Evolutionary conservation across 2,329 filamentous ascomycete genomes (phyloP).

Genomic region (Madurella fahalii): DNA sequence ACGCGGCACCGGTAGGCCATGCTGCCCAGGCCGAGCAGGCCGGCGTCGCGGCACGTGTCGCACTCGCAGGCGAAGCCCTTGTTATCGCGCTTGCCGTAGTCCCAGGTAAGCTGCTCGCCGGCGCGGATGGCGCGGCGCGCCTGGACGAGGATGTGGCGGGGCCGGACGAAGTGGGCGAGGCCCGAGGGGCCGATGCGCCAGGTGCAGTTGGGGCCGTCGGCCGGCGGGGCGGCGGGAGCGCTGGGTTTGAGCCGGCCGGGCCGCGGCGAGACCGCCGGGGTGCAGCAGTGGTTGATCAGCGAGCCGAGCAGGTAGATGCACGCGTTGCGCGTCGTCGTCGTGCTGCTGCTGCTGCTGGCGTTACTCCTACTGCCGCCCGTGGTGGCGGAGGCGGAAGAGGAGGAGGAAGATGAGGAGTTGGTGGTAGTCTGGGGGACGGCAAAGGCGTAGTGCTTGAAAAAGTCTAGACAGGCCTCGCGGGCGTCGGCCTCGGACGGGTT

Average conservation of each 20-base stretch:
- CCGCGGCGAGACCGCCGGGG: background rate
- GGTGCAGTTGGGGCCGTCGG: slow-evolving; percentile 26
- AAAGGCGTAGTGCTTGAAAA: slow-evolving; percentile 25
- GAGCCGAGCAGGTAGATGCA: slow-evolving; percentile 25
- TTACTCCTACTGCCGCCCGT: background rate
- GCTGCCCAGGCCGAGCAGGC: background rate
- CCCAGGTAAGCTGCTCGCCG: slow-evolving; percentile 36
- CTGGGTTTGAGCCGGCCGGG: background rate
- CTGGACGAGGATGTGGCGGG: slow-evolving; percentile 24
- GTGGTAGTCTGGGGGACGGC: slow-evolving; percentile 1
- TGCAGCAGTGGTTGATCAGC: slow-evolving; percentile 28
- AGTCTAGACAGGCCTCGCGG: slow-evolving; percentile 18
- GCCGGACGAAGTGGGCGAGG: slow-evolving; percentile 19
- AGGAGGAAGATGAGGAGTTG: background rate
- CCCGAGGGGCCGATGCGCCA: slow-evolving; percentile 23
- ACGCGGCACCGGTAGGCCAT: slow-evolving; percentile 6
- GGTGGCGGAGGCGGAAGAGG: background rate
- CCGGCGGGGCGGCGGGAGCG: too few relatives aligned
- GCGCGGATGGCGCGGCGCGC: slow-evolving; percentile 27
- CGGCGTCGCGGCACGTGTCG: slow-evolving; percentile 9
- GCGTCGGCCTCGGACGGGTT: slow-evolving; percentile 4
- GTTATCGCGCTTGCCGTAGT: slow-evolving; percentile 30
- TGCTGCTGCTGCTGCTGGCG: background rate
- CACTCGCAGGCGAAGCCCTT: slow-evolving; percentile 30
- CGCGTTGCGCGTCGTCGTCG: slow-evolving; percentile 8